phyloP scores from a whole-genome alignment of 2,329 filamentous ascomycete species.

The Fusarium gaditjirri region DNA sequence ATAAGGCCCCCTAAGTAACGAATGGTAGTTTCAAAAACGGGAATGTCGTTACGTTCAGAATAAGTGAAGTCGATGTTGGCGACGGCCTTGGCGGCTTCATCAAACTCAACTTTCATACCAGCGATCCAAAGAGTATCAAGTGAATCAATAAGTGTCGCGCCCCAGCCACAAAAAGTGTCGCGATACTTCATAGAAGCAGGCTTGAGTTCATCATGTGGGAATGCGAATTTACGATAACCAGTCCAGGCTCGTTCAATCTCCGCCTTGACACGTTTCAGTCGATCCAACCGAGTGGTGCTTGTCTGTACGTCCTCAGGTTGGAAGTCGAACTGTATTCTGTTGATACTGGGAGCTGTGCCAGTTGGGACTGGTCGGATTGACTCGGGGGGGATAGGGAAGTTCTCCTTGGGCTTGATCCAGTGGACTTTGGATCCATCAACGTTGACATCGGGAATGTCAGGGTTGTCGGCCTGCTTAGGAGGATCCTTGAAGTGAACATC shows the following conservation, averaged over 20 bases:
- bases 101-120: slow-evolving; percentile 80
- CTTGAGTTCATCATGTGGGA: slow-evolving; percentile 85
- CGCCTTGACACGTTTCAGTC: slow-evolving; percentile 74
- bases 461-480: slow-evolving; percentile 35
- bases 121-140: slow-evolving; percentile 91
- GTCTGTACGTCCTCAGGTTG: slow-evolving; percentile 69
- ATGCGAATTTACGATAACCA: slow-evolving; percentile 83
- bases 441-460: slow-evolving; percentile 24
- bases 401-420: slow-evolving; percentile 79
- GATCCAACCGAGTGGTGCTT: slow-evolving; percentile 70
- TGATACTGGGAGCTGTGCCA: slow-evolving; percentile 74
- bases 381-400: slow-evolving; percentile 78
- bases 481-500: slow-evolving; percentile 45
- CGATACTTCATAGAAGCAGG: slow-evolving; percentile 75
- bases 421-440: slow-evolving; percentile 58
- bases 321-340: slow-evolving; percentile 81
- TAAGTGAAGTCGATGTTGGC: slow-evolving; percentile 85
- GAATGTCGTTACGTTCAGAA: slow-evolving; percentile 73
- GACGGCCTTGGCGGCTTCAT: slow-evolving; percentile 77
- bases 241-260: slow-evolving; percentile 84
- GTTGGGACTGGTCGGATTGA: slow-evolving; percentile 81
- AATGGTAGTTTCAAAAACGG: slow-evolving; percentile 93
- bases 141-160: slow-evolving; percentile 84
- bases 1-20: slow-evolving; percentile 89
- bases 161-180: slow-evolving; percentile 93